These are phyloP conservation scores for Curvularia verruculosa DNA, from an alignment of 2,329 filamentous ascomycete genomes.

Conservation along the genomic window DNA sequence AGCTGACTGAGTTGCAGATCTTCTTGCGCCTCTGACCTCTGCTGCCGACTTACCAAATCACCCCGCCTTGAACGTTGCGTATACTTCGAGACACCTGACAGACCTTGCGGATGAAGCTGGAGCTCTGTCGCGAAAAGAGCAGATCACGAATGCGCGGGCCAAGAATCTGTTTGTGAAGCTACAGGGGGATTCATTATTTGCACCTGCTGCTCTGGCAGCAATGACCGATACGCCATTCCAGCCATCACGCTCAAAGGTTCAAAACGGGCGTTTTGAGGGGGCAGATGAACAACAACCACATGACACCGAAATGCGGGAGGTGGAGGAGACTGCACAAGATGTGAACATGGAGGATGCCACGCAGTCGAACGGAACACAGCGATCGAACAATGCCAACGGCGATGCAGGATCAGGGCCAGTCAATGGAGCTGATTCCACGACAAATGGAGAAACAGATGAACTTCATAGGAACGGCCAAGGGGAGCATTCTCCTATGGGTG, in stretches of 20 bases:
- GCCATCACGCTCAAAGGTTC: constrained; percentile 21
- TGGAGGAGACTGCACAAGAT: constrained; percentile 25
- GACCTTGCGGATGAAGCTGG: constrained; percentile 73
- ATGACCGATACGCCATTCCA: constrained; percentile 45
- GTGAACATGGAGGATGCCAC: constrained; percentile 38
- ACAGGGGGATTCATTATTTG: constrained; percentile 74
- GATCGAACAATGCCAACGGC: constrained; percentile 21
- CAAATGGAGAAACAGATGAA: constrained; percentile 30
- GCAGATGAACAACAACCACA: constrained; percentile 12
- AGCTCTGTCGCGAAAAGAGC: constrained; percentile 76
- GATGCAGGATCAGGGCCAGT: constrained; percentile 5
- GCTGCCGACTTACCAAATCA: constrained; percentile 77
- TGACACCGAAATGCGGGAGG: constrained; percentile 23
- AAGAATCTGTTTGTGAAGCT: constrained; percentile 75
- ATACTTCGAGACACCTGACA: constrained; percentile 73
- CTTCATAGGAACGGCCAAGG: constrained; percentile 34
- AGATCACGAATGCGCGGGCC: constrained; percentile 72
- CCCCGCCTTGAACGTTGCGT: constrained; percentile 75
- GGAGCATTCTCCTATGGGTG: constrained; percentile 29
- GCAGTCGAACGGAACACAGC: constrained; percentile 24
- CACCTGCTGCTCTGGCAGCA: constrained; percentile 61
- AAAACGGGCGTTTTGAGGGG: constrained; percentile 16
- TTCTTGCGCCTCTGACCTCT: constrained; percentile 76
- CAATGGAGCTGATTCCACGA: constrained; percentile 28
- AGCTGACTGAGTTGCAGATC: constrained; percentile 57